Evolutionary conservation across 2,329 filamentous ascomycete genomes (phyloP).

Genomic region (Fusarium albosuccineum): DNA sequence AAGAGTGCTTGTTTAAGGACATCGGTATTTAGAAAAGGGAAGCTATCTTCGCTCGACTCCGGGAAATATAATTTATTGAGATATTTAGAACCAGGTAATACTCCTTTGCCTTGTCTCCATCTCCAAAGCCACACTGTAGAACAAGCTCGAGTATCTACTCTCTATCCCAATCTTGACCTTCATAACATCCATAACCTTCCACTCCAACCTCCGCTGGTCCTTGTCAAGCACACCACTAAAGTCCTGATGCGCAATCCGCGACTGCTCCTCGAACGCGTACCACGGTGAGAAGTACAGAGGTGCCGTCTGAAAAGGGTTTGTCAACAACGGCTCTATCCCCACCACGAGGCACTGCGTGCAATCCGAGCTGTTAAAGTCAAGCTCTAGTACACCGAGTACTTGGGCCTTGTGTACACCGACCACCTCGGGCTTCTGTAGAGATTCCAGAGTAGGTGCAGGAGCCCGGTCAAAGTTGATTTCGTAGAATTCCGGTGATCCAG

Average conservation of each 20-base stretch:
- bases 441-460: conserved; percentile 36
- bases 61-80: background rate
- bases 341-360: conserved; percentile 38
- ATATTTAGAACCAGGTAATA: conserved; percentile 35
- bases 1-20: too few relatives aligned
- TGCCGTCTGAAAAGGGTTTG: conserved; percentile 46
- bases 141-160: conserved; percentile 44
- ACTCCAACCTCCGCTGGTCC: conserved; percentile 26
- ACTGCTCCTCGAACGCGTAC: conserved; percentile 46
- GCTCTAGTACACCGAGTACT: conserved; percentile 44
- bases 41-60: too few relatives aligned
- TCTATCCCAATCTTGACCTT: conserved; percentile 40
- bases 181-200: conserved; percentile 20
- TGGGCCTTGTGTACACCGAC: conserved; percentile 38
- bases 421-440: conserved; percentile 35
- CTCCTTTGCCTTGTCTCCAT: conserved; percentile 16
- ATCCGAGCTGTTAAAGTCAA: conserved; percentile 30
- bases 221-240: conserved; percentile 39
- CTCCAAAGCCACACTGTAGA: conserved; percentile 40
- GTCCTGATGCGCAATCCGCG: conserved; percentile 26
- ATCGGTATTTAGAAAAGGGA: too few relatives aligned
- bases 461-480: conserved; percentile 45
- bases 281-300: conserved; percentile 46
- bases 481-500: conserved; percentile 34
- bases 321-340: conserved; percentile 43